phyloP scores from a whole-genome alignment of 1,284 basidiomycete genomes.

The Megacollybia platyphylla region DNA sequence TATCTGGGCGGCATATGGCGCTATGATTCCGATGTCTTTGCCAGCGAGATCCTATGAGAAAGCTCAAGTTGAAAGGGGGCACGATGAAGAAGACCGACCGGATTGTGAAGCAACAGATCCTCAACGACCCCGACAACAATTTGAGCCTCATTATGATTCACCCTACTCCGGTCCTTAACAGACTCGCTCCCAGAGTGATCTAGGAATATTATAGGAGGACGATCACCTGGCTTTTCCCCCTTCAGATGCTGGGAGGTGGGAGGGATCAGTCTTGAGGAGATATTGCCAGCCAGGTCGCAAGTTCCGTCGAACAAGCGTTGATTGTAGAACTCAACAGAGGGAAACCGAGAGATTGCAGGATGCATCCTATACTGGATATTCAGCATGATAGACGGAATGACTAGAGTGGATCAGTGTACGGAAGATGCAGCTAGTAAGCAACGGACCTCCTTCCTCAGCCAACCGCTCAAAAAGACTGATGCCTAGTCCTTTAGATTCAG shows the following conservation, averaged over 20 bases:
- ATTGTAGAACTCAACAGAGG: conserved; percentile 76
- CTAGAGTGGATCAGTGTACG: conserved; percentile 19
- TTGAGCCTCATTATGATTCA: conserved; percentile 65
- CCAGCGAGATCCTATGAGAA: conserved; percentile 43
- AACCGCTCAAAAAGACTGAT: conserved; percentile 84
- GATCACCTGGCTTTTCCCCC: conserved; percentile 13
- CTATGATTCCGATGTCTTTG: conserved; percentile 75
- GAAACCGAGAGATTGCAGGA: conserved; percentile 78
- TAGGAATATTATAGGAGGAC: conserved; percentile 62
- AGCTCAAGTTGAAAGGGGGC: conserved; percentile 5
- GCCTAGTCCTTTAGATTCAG: conserved; percentile 58
- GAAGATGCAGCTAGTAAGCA: conserved; percentile 2
- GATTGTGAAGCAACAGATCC: conserved; percentile 64
- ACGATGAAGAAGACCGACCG: conserved; percentile 30
- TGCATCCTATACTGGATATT: conserved; percentile 95
- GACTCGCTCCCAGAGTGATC: conserved; percentile 65
- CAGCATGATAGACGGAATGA: conserved; percentile 78
- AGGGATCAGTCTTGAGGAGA: conserved; percentile 39
- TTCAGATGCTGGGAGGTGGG: conserved; percentile 43
- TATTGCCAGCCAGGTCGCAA: conserved; percentile 40
- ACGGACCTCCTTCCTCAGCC: conserved; percentile 63
- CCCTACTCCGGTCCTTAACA: conserved; percentile 50
- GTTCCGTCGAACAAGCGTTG: conserved; percentile 63
- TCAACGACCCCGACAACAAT: conserved; percentile 72
- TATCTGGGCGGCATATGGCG: conserved; percentile 79